Base-by-base conservation (phyloP, 768 basidiomycete genomes). In the Coprinopsis marcescibilis region DNA sequence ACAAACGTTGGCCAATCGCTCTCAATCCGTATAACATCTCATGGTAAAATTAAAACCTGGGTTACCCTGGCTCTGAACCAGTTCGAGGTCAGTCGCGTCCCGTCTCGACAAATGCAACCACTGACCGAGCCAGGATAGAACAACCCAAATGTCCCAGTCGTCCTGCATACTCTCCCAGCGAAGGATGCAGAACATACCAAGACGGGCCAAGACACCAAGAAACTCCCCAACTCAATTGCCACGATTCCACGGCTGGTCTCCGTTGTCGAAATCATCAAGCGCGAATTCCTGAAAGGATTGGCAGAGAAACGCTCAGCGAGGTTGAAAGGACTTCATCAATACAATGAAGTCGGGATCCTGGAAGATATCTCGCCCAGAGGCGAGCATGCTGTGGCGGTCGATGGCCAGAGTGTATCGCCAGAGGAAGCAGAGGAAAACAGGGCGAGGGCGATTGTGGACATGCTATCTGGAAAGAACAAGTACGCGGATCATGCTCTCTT, bases 211-310 rank as follows among this genome's bases (percentile, higher is more conserved):
- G 48, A 44, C 30, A 45, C 23, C 42, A 21, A 26, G 19, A 55
- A 45, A 5, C 32, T 49, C 13, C 63, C 68, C 2, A 71, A 76
- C 0, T 53, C 65, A 0, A 59, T 66, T 6, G 72, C 48, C n/a
- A 27, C 40, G 6, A 43, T 79, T 3, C 80, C 87, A 0, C 77
- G 83, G 0, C 71, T 94, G 6, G 69, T 93, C 29, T 79, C 83
- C 0, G 84, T 89, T 3, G 81, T 80, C 1, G 90, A 94, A 62
- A 87, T 92, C 46, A 77, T 90, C 55, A 92, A 92, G 57, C 77
- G 90, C 21, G 85, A 90, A 58, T 90, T 80, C 57, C 51, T 87
- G 45, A 79, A 79, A 46, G 59, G 58, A 13, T 65, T 83, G 4
- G 72, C 73, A 33, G 53, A 61, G 15, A 73, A 64, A 11, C 61